Percentiles rank a stretch among this genome's conserved stretches.
Evolutionary conservation across 345 rosid genomes (phyloP).

Genomic region (Fremontodendron californicum): DNA sequence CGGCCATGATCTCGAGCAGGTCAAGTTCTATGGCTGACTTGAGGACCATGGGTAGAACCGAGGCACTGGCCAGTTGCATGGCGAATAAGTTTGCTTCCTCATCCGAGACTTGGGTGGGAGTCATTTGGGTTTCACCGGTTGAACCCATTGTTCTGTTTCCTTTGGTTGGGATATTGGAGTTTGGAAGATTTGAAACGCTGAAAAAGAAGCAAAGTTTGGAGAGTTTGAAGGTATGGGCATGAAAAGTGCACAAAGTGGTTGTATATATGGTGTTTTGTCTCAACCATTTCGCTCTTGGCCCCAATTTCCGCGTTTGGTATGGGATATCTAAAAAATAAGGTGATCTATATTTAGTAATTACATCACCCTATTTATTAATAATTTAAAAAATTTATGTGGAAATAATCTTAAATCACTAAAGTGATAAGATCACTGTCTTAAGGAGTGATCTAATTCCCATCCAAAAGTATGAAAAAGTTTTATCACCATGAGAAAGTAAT

Average conservation of each 20-base stretch:
- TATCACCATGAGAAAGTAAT: no score
- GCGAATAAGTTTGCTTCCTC: conserved; percentile 73
- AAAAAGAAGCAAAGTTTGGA: background rate
- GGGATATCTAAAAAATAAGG: no score
- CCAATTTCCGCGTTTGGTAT: background rate
- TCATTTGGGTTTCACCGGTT: conserved; percentile 60
- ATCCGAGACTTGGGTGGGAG: conserved; percentile 62
- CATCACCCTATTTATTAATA: no score
- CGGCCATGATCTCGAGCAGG: conserved; percentile 77
- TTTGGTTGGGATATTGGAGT: conserved; percentile 1
- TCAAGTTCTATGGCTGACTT: conserved; percentile 88
- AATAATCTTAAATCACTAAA: no score
- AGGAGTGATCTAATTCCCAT: no score
- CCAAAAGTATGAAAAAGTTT: no score
- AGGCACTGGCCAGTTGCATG: conserved; percentile 66
- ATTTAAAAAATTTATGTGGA: no score
- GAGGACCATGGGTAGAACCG: conserved; percentile 82
- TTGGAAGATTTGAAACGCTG: no score
- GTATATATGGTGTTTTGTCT: background rate
- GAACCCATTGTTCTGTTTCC: conserved; percentile 56
- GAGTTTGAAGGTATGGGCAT: background rate
- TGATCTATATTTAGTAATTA: no score
- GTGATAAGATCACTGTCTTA: no score
- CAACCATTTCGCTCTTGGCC: background rate
- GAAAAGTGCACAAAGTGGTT: background rate